phyloP scores from a whole-genome alignment of 2,329 filamentous ascomycete genomes.

The Pseudopyricularia javanii region DNA sequence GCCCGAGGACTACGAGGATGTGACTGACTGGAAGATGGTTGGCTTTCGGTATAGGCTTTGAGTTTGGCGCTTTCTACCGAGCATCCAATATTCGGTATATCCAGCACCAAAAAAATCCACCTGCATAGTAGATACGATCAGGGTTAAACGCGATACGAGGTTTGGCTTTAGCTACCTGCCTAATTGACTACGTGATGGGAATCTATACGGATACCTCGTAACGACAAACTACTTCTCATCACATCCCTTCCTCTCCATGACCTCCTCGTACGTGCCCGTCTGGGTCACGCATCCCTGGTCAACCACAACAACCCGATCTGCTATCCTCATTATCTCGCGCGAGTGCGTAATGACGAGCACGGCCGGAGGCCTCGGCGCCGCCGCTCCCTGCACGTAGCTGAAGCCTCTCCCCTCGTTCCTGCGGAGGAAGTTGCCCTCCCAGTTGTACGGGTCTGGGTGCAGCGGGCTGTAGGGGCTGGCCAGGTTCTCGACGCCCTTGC shows the following conservation, averaged over 20 bases:
- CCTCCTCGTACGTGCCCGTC: slow-evolving; percentile 50
- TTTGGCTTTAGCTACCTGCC: too few relatives aligned
- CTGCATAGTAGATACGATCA: too few relatives aligned
- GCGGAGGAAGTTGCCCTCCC: background rate
- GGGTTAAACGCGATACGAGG: too few relatives aligned
- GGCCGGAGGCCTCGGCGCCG: slow-evolving; percentile 31
- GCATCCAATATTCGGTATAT: too few relatives aligned
- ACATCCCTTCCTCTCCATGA: slow-evolving; percentile 25
- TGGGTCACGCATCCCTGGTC: slow-evolving; percentile 56
- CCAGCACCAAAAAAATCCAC: too few relatives aligned
- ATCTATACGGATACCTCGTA: too few relatives aligned
- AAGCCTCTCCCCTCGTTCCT: background rate
- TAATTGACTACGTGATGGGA: too few relatives aligned
- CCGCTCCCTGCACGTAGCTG: background rate
- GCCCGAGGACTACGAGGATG: slow-evolving; percentile 39
- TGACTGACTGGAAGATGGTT: slow-evolving; percentile 46
- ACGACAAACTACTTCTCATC: slow-evolving; percentile 1
- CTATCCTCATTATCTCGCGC: slow-evolving; percentile 75
- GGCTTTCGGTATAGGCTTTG: slow-evolving; percentile 47
- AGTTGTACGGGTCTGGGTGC: background rate
- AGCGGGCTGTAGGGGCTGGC: background rate
- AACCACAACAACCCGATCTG: slow-evolving; percentile 61
- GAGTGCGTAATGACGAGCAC: slow-evolving; percentile 76
- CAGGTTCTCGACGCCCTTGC: background rate
- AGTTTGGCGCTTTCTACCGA: too few relatives aligned